Evolutionary conservation across 1,139 yeast species (phyloP).

Genomic region (Geotrichum bryndzae): DNA sequence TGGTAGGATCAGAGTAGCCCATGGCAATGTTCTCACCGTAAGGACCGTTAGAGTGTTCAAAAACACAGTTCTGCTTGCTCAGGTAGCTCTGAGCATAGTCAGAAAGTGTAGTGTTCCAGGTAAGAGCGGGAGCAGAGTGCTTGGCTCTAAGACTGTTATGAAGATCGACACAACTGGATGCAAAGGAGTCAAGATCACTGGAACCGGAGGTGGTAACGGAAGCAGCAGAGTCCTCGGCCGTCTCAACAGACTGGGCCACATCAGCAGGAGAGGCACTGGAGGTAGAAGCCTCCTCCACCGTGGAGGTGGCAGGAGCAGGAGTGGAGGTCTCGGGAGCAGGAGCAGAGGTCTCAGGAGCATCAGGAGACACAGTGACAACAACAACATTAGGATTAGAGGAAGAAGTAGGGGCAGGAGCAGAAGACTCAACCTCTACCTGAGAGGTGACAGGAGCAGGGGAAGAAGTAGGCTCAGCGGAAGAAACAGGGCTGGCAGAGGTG

Average conservation of each 20-base stretch:
- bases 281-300: slow-evolving; percentile 14
- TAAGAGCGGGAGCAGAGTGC: slow-evolving; percentile 54
- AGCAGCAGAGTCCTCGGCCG: background rate
- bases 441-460: slow-evolving; percentile 8
- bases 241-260: slow-evolving; percentile 13
- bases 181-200: slow-evolving; percentile 21
- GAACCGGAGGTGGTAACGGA: slow-evolving; percentile 5
- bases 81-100: slow-evolving; percentile 59
- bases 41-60: slow-evolving; percentile 70
- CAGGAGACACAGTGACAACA: background rate
- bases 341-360: background rate
- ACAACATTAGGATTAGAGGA: slow-evolving; percentile 6
- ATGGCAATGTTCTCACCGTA: slow-evolving; percentile 87
- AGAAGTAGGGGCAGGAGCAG: background rate
- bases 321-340: slow-evolving; percentile 13
- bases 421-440: background rate
- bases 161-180: slow-evolving; percentile 39
- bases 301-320: slow-evolving; percentile 18
- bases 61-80: slow-evolving; percentile 61
- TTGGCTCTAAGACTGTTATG: slow-evolving; percentile 66
- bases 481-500: slow-evolving; percentile 63
- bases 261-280: slow-evolving; percentile 17
- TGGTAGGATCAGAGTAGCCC: slow-evolving; percentile 52
- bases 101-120: slow-evolving; percentile 66
- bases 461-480: slow-evolving; percentile 31